Conservation (phyloP, 805 yeast genomes). For the Blastobotrys muscicola region DNA sequence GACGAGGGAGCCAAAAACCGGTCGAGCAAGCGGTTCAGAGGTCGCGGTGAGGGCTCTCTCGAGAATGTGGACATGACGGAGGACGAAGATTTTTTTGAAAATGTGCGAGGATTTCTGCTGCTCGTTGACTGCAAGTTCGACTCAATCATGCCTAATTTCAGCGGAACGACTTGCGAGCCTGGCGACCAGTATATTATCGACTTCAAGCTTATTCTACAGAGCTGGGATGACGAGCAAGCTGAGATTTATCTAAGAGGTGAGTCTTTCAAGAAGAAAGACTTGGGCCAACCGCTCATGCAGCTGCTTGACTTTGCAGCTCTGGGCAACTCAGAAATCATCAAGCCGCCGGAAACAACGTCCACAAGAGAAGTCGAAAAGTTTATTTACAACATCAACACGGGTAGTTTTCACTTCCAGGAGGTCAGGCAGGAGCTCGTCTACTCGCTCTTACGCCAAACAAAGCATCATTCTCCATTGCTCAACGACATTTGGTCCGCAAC, state of each 20-base stretch:
- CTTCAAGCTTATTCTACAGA: conserved; percentile 27
- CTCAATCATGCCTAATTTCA: conserved; percentile 14
- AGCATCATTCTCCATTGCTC: conserved; percentile 26
- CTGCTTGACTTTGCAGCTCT: conserved; percentile 24
- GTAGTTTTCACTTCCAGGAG: conserved; percentile 30
- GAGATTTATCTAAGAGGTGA: conserved; percentile 17
- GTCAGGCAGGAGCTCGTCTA: conserved; percentile 28
- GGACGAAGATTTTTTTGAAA: conserved; percentile 19
- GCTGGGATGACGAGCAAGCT: conserved; percentile 29
- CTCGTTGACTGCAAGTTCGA: conserved; percentile 10
- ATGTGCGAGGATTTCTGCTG: conserved; percentile 13
- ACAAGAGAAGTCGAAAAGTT: conserved; percentile 20
- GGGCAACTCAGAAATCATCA: conserved; percentile 12
- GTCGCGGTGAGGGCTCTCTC: conserved; percentile 14
- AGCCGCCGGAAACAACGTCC: conserved; percentile 7
- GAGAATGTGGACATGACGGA: conserved; percentile 13
- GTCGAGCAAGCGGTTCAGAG: conserved; percentile 18
- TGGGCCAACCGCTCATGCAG: conserved; percentile 15
- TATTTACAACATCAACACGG: conserved; percentile 22
- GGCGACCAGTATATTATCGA: conserved; percentile 21
- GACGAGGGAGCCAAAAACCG: neutral
- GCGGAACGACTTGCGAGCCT: conserved; percentile 6
- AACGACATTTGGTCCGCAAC: conserved; percentile 33
- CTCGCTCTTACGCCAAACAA: conserved; percentile 10
- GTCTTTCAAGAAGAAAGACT: conserved; percentile 1